Evolutionary conservation across 2,329 filamentous ascomycete species (phyloP), one percentile per base, ranked within the genome.

Genomic region (Graphilbum sp.): DNA sequence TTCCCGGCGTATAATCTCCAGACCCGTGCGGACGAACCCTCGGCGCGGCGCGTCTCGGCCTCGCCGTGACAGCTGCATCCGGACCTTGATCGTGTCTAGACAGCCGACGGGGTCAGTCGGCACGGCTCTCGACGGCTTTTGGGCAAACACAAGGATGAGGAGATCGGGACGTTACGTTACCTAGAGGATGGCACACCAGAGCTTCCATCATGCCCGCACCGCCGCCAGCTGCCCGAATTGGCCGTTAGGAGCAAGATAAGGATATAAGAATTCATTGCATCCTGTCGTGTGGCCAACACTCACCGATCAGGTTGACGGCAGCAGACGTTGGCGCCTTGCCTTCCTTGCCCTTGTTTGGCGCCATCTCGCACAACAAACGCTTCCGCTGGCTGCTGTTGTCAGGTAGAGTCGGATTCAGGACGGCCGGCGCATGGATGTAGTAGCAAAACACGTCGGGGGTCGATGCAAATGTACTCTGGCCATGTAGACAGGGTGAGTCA

Each of bases 151-250:
- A 16, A 11, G 20, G 50, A 19, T 18, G 30, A 20, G 13, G 4
- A 20, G n/a, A 11, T 18, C 16, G 2, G 11, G n/a, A n/a, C n/a
- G n/a, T n/a, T n/a, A n/a, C n/a, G n/a, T n/a, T 69, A 88, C 82
- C 82, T 42, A 96, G 72, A 45, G 90, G 90, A 67, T 98, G 90
- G 60, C 90, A 98, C 38, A 67, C 86, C 45, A 98, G 76, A 35
- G 90, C 90, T 63, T 98, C 90, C 87, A 96, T 96, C 88, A 96
- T 95, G 54, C 90, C 90, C 50, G 90, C 90, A 60, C 85, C 85
- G 56, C 90, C 90, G 56, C 90, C 90, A 57, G 90, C 90, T 93
- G 50, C n/a, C n/a, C n/a, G n/a, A n/a, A n/a, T 33, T 17, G 32
- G 24, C 35, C 27, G 25, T 45, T 41, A 33, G 36, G 19, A 25